Percentiles rank a stretch among this genome's conserved stretches.
Conservation (phyloP, 352 stramenopile species). For the Pythium aquatile region DNA sequence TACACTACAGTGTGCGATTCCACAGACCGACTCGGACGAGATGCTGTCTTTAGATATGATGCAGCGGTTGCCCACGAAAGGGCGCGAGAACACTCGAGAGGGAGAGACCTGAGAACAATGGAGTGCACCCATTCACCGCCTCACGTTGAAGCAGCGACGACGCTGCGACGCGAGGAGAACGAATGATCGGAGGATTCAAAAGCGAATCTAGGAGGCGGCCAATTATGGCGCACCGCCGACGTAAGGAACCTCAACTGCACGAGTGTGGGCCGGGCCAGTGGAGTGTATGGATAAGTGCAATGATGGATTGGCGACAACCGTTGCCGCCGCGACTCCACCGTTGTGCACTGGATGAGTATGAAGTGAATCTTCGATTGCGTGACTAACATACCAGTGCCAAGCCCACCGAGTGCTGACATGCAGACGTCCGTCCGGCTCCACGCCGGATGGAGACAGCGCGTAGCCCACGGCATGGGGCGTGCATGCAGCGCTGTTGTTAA, state of each 20-base stretch:
- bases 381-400: neutral
- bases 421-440: neutral
- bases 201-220: slow-evolving; percentile 21
- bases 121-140: too few species aligned
- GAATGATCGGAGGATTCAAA: slow-evolving; percentile 25
- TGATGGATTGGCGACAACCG: neutral
- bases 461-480: neutral
- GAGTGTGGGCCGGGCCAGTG: neutral
- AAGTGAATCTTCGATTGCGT: neutral
- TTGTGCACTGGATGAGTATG: neutral
- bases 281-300: neutral
- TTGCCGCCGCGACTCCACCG: neutral
- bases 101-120: neutral
- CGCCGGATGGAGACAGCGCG: neutral
- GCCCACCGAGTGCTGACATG: neutral
- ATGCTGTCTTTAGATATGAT: neutral
- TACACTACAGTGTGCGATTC: neutral
- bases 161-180: slow-evolving; percentile 8
- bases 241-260: neutral
- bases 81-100: slow-evolving; percentile 3
- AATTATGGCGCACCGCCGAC: slow-evolving; percentile 3
- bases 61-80: slow-evolving; percentile 4
- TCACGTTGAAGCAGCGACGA: slow-evolving; percentile 21
- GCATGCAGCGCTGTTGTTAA: neutral
- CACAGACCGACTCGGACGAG: neutral